Evolutionary conservation across 1,284 basidiomycete species (phyloP).

Genomic region (Apiotrichum porosum): DNA sequence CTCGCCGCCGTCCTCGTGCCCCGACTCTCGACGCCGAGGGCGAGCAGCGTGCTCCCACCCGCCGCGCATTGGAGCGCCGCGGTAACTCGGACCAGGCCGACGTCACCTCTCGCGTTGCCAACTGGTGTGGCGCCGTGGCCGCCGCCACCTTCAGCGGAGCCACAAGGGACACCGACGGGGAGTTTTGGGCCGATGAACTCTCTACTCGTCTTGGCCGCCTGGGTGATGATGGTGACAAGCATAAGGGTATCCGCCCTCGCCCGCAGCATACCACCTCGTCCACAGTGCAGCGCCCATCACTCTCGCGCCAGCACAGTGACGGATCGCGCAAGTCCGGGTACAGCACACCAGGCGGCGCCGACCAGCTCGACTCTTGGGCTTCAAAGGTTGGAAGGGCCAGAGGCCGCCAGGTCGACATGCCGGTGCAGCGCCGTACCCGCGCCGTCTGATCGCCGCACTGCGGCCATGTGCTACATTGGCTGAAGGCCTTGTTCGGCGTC

Average conservation of each 20-base stretch:
- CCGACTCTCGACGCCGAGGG: background rate
- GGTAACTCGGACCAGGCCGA: slow-evolving; percentile 5
- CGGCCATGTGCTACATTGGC: too few relatives aligned
- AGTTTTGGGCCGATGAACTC: background rate
- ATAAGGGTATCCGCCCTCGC: too few relatives aligned
- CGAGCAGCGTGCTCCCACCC: background rate
- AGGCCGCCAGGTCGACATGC: slow-evolving; percentile 7
- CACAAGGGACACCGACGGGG: too few relatives aligned
- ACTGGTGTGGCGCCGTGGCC: slow-evolving; percentile 1
- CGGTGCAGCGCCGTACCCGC: background rate
- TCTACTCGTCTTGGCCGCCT: too few relatives aligned
- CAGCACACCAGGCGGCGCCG: background rate
- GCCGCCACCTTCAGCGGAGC: background rate
- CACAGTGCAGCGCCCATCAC: background rate
- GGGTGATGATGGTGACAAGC: background rate
- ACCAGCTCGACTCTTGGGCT: slow-evolving; percentile 7
- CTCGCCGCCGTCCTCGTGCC: background rate
- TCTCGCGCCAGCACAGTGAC: background rate
- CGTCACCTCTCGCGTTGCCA: background rate
- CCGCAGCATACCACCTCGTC: background rate
- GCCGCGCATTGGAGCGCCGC: background rate
- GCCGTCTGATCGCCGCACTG: too few relatives aligned
- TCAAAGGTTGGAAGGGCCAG: slow-evolving; percentile 3
- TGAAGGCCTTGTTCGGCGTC: too few relatives aligned
- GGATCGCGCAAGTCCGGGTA: too few relatives aligned